Evolutionary conservation across 129 eudicot species (phyloP), one percentile per base, ranked within the genome.

Genomic region (Flaveria robusta): DNA sequence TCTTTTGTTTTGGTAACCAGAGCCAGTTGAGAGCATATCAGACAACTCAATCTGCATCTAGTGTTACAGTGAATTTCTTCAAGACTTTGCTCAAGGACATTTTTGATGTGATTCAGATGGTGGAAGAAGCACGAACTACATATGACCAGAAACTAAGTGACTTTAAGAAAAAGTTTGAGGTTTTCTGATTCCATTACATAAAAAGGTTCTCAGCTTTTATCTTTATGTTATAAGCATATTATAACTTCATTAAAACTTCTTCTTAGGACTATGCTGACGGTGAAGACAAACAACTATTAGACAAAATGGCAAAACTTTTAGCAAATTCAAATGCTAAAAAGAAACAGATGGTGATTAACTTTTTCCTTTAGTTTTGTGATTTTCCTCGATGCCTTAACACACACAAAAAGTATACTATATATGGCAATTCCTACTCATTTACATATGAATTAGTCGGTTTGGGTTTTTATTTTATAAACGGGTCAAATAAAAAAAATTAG

Each of bases 281-380:
- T 59, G 93, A 90, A 90, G 89, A 87, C 70, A 86, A 26, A 50
- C 80, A 81, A 71, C 74, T 88, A 12, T 18, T 90, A n/a, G 80
- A 82, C 16, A 88, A 86, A 81, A 80, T 90, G 67, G 85, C 89
- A 56, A 91, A 90, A 72, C 81, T 90, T 70, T 79, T 90, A 49
- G 83, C 93, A 63, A 86, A 55, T 86, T 87, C 93, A 72, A 86
- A 72, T 79, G 82, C 86, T 13, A 85, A 86, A 76, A 90, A 84
- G 82, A 86, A 90, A 60, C 88, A 87, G 56, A 45, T 89, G 85
- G 96, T 89, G 66, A 15, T 26, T 52, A 66, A 64, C 19, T 18
- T 23, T 23, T 46, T 46, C 39, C 39, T 29, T 64, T 27, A 12
- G 51, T 72, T 39, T 4, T 72, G 19, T 72, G 0, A 14, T 18